phyloP scores from a whole-genome alignment of 2,329 filamentous ascomycete species.

The Fusarium piperis region DNA sequence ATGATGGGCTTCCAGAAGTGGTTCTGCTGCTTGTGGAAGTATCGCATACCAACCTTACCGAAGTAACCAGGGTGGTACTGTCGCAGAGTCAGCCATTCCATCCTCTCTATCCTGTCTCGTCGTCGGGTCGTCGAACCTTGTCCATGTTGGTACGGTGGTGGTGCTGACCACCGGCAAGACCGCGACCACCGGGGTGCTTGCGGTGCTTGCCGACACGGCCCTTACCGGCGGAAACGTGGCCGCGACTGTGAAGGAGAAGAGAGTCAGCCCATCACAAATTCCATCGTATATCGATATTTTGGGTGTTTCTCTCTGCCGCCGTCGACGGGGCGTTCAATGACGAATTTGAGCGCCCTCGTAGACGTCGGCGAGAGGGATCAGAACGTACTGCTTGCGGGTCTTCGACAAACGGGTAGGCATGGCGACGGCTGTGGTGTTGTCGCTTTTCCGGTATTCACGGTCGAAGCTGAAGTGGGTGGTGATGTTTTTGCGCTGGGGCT shows the following conservation, averaged over 20 bases:
- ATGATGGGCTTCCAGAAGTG: slow-evolving; percentile 98
- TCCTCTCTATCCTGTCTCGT: slow-evolving; percentile 23
- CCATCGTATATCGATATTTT: slow-evolving; percentile 4
- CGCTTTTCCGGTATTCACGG: slow-evolving; percentile 53
- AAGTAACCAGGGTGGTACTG: slow-evolving; percentile 99
- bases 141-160: slow-evolving; percentile 72
- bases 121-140: slow-evolving; percentile 76
- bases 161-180: slow-evolving; percentile 98
- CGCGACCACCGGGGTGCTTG: slow-evolving; percentile 86
- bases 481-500: slow-evolving; percentile 51
- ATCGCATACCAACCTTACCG: slow-evolving; percentile 93
- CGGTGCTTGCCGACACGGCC: slow-evolving; percentile 99
- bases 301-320: slow-evolving; percentile 12
- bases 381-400: slow-evolving; percentile 80
- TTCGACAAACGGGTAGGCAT: slow-evolving; percentile 81
- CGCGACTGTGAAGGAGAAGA: slow-evolving; percentile 72
- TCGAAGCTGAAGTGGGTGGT: slow-evolving; percentile 49
- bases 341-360: slow-evolving; percentile 32
- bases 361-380: slow-evolving; percentile 31
- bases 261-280: slow-evolving; percentile 39
- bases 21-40: slow-evolving; percentile 96
- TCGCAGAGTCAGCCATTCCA: slow-evolving; percentile 44
- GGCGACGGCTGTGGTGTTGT: slow-evolving; percentile 60
- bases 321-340: slow-evolving; percentile 31
- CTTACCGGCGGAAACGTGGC: slow-evolving; percentile 98